phyloP scores from a whole-genome alignment of 805 yeast species.

The Candida adriatica region DNA sequence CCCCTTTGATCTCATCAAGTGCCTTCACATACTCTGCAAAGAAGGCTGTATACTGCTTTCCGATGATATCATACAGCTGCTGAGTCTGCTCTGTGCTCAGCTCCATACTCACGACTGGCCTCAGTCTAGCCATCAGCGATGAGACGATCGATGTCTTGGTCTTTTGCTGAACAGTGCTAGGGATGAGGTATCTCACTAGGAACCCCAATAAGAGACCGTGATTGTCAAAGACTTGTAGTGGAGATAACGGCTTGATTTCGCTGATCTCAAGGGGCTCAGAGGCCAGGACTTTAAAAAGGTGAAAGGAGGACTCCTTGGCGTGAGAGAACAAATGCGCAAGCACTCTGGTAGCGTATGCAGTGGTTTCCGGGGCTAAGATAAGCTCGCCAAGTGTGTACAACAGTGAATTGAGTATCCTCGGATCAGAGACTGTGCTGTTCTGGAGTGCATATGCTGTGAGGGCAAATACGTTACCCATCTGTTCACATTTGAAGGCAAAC shows the following conservation, averaged over 20 bases:
- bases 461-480: slow-evolving; percentile 1
- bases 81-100: not conserved
- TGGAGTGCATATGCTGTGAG: slow-evolving; percentile 7
- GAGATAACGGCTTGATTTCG: slow-evolving; percentile 8
- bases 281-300: slow-evolving; percentile 5
- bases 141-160: slow-evolving; percentile 3
- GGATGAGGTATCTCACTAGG: slow-evolving; percentile 3
- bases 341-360: not conserved
- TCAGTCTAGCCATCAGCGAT: slow-evolving; percentile 5
- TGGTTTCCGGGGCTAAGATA: not conserved
- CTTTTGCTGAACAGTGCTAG: not conserved
- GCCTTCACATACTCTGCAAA: slow-evolving; percentile 4
- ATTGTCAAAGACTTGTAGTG: slow-evolving; percentile 2
- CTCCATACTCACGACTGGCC: not conserved
- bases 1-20: not conserved
- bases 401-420: no score
- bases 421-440: no score
- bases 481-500: not conserved
- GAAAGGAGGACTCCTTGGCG: slow-evolving; percentile 1
- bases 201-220: slow-evolving; percentile 1
- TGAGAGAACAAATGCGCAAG: slow-evolving; percentile 2
- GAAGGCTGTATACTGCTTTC: slow-evolving; percentile 3
- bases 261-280: slow-evolving; percentile 10
- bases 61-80: not conserved
- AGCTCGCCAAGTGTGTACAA: slow-evolving; percentile 1